These are phyloP conservation scores for Teratosphaeria nubilosa DNA, from an alignment of 2,329 filamentous ascomycete species.

Conservation along the genomic window DNA sequence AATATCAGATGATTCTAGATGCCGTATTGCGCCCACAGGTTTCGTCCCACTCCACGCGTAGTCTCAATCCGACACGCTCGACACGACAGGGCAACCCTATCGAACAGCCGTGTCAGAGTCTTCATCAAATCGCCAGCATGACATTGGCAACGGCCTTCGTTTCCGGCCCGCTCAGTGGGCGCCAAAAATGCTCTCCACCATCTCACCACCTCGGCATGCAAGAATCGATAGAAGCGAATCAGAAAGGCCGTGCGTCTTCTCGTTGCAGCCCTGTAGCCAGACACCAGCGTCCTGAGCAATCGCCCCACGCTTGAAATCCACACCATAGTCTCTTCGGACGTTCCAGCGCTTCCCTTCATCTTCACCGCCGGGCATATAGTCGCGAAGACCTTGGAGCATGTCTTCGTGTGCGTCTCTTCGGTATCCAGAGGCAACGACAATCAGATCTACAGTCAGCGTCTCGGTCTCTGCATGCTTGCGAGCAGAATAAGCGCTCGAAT, in stretches of 20 bases:
- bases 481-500: constrained; percentile 34
- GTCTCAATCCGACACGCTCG: too few relatives aligned
- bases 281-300: constrained; percentile 68
- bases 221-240: constrained; percentile 29
- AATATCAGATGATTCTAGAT: too few relatives aligned
- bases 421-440: constrained; percentile 86
- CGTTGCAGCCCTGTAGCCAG: constrained; percentile 90
- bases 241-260: constrained; percentile 76
- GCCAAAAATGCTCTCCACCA: constrained; percentile 29
- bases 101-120: neutral
- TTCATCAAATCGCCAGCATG: neutral
- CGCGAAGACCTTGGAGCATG: constrained; percentile 58
- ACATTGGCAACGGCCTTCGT: neutral
- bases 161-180: neutral
- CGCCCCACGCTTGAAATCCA: constrained; percentile 57
- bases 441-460: constrained; percentile 62
- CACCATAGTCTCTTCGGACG: constrained; percentile 68
- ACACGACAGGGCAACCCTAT: too few relatives aligned
- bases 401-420: constrained; percentile 65
- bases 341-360: constrained; percentile 44
- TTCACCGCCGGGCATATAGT: constrained; percentile 51
- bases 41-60: too few relatives aligned
- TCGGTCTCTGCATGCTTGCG: constrained; percentile 36
- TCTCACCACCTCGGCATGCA: constrained; percentile 27
- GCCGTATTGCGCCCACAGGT: too few relatives aligned